Evolutionary conservation across 2,329 filamentous ascomycete species (phyloP).

Genomic region (Penicillium sp.): DNA sequence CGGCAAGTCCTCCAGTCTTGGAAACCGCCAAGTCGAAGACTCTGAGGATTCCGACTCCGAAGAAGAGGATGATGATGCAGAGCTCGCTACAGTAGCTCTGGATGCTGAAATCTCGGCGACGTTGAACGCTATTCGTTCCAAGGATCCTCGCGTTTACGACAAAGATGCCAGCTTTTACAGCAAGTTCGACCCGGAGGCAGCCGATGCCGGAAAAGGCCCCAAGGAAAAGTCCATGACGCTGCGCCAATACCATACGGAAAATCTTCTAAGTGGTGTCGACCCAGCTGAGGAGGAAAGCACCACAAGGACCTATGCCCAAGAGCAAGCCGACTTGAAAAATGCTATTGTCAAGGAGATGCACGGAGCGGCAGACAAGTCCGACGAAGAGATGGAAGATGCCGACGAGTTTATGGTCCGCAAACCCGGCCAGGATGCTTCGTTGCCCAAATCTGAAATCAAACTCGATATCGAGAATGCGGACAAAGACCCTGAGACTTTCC

Average conservation of each 20-base stretch:
- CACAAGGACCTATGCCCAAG: conserved; percentile 76
- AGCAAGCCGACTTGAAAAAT: conserved; percentile 80
- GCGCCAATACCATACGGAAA: conserved; percentile 87
- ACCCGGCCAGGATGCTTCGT: conserved; percentile 43
- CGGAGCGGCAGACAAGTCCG: conserved; percentile 52
- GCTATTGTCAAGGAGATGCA: conserved; percentile 80
- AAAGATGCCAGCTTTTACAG: conserved; percentile 74
- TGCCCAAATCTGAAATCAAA: conserved; percentile 53
- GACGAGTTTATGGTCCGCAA: conserved; percentile 79
- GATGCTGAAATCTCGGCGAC: conserved; percentile 87
- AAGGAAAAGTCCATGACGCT: conserved; percentile 83
- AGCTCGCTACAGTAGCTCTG: conserved; percentile 78
- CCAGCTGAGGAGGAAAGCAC: conserved; percentile 54
- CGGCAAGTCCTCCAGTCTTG: conserved; percentile 48
- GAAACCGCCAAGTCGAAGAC: conserved; percentile 46
- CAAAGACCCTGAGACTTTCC: conserved; percentile 83
- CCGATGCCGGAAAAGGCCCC: conserved; percentile 47
- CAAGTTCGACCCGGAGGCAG: conserved; percentile 57
- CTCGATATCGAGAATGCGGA: conserved; percentile 73
- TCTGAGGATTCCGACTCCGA: conserved; percentile 66
- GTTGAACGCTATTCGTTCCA: conserved; percentile 80
- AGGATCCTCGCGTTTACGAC: conserved; percentile 91
- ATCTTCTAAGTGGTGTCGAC: conserved; percentile 72
- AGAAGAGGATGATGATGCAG: conserved; percentile 85
- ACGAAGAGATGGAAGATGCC: conserved; percentile 57